phyloP scores from a whole-genome alignment of 2,329 filamentous ascomycete species.

The Diaporthe aspalathi region DNA sequence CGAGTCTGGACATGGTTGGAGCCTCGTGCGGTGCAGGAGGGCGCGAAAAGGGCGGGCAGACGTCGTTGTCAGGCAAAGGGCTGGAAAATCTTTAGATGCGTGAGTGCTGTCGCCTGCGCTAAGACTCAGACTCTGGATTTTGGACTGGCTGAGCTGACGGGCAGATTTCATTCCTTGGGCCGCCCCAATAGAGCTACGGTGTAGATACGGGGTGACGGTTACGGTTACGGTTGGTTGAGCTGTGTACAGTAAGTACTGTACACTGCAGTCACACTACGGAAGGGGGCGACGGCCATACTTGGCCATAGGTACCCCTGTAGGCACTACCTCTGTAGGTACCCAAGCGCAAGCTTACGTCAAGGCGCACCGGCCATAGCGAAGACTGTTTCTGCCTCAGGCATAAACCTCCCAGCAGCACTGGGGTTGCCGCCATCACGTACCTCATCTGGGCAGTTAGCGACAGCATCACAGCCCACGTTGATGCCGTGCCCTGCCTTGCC shows the following conservation, averaged over 20 bases:
- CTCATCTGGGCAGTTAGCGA: background rate
- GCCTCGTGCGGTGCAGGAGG: slow-evolving; percentile 58
- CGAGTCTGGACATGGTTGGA: slow-evolving; percentile 68
- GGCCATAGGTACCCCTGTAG: no score
- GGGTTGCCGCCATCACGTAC: slow-evolving; percentile 20
- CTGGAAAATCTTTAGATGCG: slow-evolving; percentile 58
- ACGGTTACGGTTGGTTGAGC: no score
- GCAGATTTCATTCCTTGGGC: slow-evolving; percentile 9
- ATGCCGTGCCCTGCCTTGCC: slow-evolving; percentile 21
- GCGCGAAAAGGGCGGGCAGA: slow-evolving; percentile 57
- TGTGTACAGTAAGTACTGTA: no score
- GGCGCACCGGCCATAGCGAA: background rate
- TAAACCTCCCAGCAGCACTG: background rate
- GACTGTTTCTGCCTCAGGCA: slow-evolving; percentile 36
- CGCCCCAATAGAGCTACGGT: background rate
- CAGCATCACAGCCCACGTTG: slow-evolving; percentile 1
- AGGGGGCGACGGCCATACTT: background rate
- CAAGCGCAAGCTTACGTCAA: no score
- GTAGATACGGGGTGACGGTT: no score
- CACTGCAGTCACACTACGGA: background rate
- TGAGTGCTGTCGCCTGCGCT: slow-evolving; percentile 39
- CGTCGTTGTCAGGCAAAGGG: slow-evolving; percentile 63
- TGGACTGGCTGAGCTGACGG: no score
- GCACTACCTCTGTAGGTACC: no score
- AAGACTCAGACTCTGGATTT: no score